Evolutionary conservation across 257 asterid genomes (phyloP).

Genomic region (Hygrophila difformis): DNA sequence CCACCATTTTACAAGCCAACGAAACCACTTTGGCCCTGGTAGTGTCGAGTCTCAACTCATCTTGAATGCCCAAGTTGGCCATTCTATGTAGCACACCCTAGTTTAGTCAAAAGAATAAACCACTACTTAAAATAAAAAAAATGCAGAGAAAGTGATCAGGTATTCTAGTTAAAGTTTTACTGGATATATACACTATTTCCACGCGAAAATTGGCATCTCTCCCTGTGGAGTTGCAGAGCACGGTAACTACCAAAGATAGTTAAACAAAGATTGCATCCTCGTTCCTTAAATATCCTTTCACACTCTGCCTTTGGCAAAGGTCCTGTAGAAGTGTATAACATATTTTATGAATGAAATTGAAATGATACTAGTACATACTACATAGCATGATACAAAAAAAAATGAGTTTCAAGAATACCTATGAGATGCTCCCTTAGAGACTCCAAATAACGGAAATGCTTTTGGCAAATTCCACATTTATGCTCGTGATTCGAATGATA

Average conservation of each 20-base stretch:
- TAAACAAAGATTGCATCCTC: slow-evolving; percentile 73
- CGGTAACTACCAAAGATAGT: slow-evolving; percentile 35
- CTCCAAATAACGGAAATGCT: slow-evolving; percentile 88
- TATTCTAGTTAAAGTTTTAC: neutral
- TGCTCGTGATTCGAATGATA: slow-evolving; percentile 88
- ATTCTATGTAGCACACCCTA: slow-evolving; percentile 59
- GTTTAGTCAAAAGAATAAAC: neutral
- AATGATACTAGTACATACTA: too few species aligned
- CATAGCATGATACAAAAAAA: neutral
- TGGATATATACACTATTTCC: slow-evolving; percentile 46
- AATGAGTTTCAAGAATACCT: slow-evolving; percentile 32
- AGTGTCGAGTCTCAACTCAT: slow-evolving; percentile 61
- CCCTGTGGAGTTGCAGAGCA: slow-evolving; percentile 48
- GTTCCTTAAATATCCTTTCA: slow-evolving; percentile 77
- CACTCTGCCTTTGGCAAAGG: slow-evolving; percentile 93
- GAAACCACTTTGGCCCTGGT: slow-evolving; percentile 63
- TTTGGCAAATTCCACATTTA: slow-evolving; percentile 59
- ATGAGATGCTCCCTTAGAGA: slow-evolving; percentile 91
- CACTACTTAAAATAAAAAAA: neutral
- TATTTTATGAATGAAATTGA: too few species aligned
- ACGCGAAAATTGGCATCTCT: slow-evolving; percentile 55
- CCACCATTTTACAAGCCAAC: slow-evolving; percentile 87
- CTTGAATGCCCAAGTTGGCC: slow-evolving; percentile 74
- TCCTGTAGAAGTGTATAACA: slow-evolving; percentile 46
- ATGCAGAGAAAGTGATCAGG: neutral